Percentiles rank a stretch among this genome's conserved stretches.
These are phyloP conservation scores for Mediolabrus comicus DNA, from an alignment of 108 stramenopile genomes.

Conservation along the genomic window DNA sequence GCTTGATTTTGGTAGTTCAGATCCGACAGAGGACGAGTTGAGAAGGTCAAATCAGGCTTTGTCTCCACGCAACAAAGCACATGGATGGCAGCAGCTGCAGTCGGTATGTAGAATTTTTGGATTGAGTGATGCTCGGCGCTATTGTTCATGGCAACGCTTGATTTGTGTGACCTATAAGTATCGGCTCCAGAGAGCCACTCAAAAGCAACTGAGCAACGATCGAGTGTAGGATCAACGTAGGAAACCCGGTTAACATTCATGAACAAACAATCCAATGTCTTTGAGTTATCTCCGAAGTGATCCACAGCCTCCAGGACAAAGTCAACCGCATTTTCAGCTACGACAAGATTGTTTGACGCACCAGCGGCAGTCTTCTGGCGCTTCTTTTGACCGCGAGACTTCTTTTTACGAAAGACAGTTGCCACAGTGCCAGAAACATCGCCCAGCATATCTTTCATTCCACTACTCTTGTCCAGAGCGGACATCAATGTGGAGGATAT, in stretches of 20 bases:
- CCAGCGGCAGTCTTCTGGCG: slow-evolving; percentile 20
- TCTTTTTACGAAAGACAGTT: slow-evolving; percentile 65
- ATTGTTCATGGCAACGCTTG: slow-evolving; percentile 48
- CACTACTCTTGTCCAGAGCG: slow-evolving; percentile 56
- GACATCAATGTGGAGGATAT: slow-evolving; percentile 50
- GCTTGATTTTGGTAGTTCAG: slow-evolving; percentile 58
- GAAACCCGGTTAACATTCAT: slow-evolving; percentile 66
- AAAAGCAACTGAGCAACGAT: slow-evolving; percentile 66
- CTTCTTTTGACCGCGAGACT: slow-evolving; percentile 8
- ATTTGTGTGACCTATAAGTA: slow-evolving; percentile 39
- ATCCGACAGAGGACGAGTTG: slow-evolving; percentile 58
- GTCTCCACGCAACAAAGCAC: slow-evolving; percentile 80
- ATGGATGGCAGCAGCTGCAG: slow-evolving; percentile 73
- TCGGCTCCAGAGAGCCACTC: slow-evolving; percentile 71
- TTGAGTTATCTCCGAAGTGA: slow-evolving; percentile 69
- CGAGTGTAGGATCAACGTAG: slow-evolving; percentile 81
- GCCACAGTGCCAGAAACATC: slow-evolving; percentile 64
- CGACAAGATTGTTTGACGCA: background rate
- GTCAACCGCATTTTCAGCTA: slow-evolving; percentile 15
- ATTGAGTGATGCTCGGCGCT: slow-evolving; percentile 41
- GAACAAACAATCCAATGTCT: slow-evolving; percentile 69
- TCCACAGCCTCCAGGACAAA: slow-evolving; percentile 46
- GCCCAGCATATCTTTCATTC: slow-evolving; percentile 75
- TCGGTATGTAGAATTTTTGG: slow-evolving; percentile 56
- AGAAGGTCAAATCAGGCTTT: slow-evolving; percentile 63